These are phyloP conservation scores for Lactarius indigo DNA, from an alignment of 768 basidiomycete genomes.

Conservation along the genomic window DNA sequence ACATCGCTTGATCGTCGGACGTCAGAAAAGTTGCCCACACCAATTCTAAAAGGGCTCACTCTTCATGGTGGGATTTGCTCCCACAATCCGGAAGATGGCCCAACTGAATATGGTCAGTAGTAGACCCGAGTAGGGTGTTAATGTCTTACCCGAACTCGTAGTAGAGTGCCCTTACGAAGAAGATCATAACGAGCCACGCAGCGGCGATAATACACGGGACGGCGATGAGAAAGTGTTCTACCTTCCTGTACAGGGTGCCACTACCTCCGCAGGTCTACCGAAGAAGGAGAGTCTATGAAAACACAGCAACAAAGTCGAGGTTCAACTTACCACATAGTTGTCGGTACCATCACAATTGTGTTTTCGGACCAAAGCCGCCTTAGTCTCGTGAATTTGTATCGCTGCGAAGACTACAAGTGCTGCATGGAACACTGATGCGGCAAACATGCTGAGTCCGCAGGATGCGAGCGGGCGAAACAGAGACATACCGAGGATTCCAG, in stretches of 20 bases:
- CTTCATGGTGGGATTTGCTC: constrained; percentile 82
- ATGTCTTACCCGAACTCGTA: constrained; percentile 73
- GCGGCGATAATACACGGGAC: constrained; percentile 64
- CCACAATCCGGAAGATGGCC: constrained; percentile 89
- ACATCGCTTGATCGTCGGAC: constrained; percentile 60
- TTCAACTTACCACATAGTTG: constrained; percentile 41
- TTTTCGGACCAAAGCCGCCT: constrained; percentile 47
- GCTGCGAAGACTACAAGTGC: constrained; percentile 72
- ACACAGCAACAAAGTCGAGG: neutral
- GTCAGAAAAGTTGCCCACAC: constrained; percentile 11
- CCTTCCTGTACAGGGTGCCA: constrained; percentile 54
- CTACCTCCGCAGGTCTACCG: constrained; percentile 46
- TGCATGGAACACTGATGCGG: constrained; percentile 59
- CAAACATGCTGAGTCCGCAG: neutral
- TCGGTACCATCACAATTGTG: constrained; percentile 35
- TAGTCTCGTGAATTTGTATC: constrained; percentile 77
- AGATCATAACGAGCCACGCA: constrained; percentile 64
- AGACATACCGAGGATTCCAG: constrained; percentile 63
- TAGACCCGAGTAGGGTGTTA: neutral
- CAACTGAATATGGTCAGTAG: constrained; percentile 45
- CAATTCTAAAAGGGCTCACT: constrained; percentile 41
- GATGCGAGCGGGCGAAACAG: neutral
- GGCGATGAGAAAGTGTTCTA: constrained; percentile 68
- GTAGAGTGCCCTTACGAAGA: constrained; percentile 68
- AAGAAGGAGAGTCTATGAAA: neutral